Conservation (phyloP, 352 stramenopile genomes). For the Globisporangium middletonii region DNA sequence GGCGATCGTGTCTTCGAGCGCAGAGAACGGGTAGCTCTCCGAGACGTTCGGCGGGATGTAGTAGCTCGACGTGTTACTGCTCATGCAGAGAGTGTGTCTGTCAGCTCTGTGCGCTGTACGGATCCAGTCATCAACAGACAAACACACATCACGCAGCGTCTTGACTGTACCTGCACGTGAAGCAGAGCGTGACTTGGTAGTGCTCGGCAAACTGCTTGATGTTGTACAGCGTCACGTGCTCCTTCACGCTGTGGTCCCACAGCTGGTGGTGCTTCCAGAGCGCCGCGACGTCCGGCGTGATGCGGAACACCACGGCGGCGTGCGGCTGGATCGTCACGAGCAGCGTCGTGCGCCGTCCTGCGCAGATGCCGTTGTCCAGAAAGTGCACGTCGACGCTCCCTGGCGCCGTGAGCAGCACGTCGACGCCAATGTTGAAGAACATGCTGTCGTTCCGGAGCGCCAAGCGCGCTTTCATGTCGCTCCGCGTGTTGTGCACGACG, state of each 20-base stretch:
- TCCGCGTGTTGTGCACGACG: slow-evolving; percentile 72
- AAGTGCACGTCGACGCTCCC: slow-evolving; percentile 49
- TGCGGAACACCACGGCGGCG: slow-evolving; percentile 52
- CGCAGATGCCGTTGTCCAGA: slow-evolving; percentile 67
- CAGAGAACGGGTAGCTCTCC: slow-evolving; percentile 80
- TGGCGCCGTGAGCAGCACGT: slow-evolving; percentile 29
- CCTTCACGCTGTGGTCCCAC: slow-evolving; percentile 85
- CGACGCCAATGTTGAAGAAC: slow-evolving; percentile 74
- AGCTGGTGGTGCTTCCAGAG: slow-evolving; percentile 76
- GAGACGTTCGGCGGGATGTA: slow-evolving; percentile 81
- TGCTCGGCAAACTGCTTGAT: slow-evolving; percentile 88
- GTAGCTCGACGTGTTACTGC: slow-evolving; percentile 72
- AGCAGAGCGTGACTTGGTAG: slow-evolving; percentile 83
- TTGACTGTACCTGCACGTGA: slow-evolving; percentile 71
- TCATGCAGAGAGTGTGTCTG: slow-evolving; percentile 6
- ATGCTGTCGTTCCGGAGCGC: slow-evolving; percentile 81
- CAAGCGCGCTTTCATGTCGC: slow-evolving; percentile 53
- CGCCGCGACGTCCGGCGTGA: slow-evolving; percentile 58
- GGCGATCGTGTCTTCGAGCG: slow-evolving; percentile 81
- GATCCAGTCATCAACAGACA: not conserved
- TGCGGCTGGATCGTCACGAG: slow-evolving; percentile 64
- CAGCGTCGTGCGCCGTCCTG: slow-evolving; percentile 52
- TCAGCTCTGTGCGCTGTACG: not conserved
- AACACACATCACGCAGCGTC: not conserved
- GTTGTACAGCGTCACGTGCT: slow-evolving; percentile 87